Evolutionary conservation across 2,329 filamentous ascomycete species (phyloP).

Genomic region (Epichloe amarillans): DNA sequence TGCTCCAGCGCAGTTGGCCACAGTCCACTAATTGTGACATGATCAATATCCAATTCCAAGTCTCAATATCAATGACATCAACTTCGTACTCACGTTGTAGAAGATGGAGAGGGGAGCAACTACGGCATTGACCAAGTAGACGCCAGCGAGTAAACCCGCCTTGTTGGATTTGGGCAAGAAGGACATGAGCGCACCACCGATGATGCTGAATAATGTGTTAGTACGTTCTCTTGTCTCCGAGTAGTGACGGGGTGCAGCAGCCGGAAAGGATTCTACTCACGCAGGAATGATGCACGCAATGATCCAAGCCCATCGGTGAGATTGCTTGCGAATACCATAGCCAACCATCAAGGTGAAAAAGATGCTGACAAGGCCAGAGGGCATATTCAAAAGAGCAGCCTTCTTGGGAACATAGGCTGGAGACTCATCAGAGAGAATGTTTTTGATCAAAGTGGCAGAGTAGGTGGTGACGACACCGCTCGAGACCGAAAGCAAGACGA

Average conservation of each 20-base stretch:
- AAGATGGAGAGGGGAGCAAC: slow-evolving; percentile 31
- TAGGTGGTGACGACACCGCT: slow-evolving; percentile 41
- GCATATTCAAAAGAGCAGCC: slow-evolving; percentile 41
- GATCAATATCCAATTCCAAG: not conserved
- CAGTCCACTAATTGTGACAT: slow-evolving; percentile 24
- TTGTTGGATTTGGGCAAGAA: slow-evolving; percentile 33
- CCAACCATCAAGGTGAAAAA: slow-evolving; percentile 36
- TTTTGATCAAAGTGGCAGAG: slow-evolving; percentile 37
- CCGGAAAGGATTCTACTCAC: slow-evolving; percentile 14
- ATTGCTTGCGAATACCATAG: slow-evolving; percentile 31
- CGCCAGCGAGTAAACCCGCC: slow-evolving; percentile 32
- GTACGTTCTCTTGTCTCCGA: not conserved
- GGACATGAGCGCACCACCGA: slow-evolving; percentile 39
- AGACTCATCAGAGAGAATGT: slow-evolving; percentile 27
- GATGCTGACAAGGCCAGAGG: slow-evolving; percentile 38
- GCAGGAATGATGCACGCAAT: slow-evolving; percentile 34
- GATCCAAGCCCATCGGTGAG: slow-evolving; percentile 37
- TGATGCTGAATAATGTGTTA: slow-evolving; percentile 17
- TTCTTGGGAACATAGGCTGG: slow-evolving; percentile 18
- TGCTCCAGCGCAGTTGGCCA: slow-evolving; percentile 36
- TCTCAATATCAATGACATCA: not conserved
- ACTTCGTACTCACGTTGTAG: slow-evolving; percentile 24
- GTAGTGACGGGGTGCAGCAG: not conserved
- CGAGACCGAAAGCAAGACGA: slow-evolving; percentile 36
- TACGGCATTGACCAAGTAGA: slow-evolving; percentile 38